Percentiles rank a stretch among this genome's conserved stretches.
These are phyloP conservation scores for Sarocladium kiliense DNA, from an alignment of 2,329 filamentous ascomycete genomes.

Conservation along the genomic window DNA sequence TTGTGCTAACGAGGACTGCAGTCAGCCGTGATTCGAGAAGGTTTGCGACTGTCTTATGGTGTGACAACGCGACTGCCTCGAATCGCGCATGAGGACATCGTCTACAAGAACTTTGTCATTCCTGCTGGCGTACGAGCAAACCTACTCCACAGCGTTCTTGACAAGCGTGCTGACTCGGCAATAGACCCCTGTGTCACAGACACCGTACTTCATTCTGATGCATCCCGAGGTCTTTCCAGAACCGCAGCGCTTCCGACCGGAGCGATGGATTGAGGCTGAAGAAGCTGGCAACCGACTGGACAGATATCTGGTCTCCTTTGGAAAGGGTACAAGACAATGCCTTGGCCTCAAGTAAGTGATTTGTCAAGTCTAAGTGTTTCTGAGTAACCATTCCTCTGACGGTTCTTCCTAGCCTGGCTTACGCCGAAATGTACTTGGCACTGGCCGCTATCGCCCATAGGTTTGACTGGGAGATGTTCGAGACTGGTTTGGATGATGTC, in stretches of 20 bases:
- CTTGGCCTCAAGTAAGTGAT: background rate
- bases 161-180: background rate
- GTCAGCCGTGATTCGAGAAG: conserved; percentile 11
- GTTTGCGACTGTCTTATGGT: conserved; percentile 13
- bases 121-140: conserved; percentile 12
- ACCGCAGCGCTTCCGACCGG: background rate
- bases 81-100: conserved; percentile 10
- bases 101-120: conserved; percentile 11
- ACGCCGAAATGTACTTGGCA: background rate
- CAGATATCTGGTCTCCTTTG: background rate
- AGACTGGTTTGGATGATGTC: background rate
- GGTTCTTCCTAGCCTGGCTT: background rate
- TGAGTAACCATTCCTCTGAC: background rate
- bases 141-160: background rate
- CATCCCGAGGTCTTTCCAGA: conserved; percentile 11
- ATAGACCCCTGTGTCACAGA: conserved; percentile 10
- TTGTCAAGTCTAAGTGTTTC: too few relatives aligned
- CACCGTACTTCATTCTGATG: conserved; percentile 15
- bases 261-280: background rate
- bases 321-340: background rate
- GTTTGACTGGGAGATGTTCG: background rate
- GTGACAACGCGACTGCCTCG: conserved; percentile 12
- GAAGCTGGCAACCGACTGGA: background rate
- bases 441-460: background rate
- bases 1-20: background rate